Base-by-base conservation (phyloP, 371 early-diverging fungal species). In the Mortierella sp. region DNA sequence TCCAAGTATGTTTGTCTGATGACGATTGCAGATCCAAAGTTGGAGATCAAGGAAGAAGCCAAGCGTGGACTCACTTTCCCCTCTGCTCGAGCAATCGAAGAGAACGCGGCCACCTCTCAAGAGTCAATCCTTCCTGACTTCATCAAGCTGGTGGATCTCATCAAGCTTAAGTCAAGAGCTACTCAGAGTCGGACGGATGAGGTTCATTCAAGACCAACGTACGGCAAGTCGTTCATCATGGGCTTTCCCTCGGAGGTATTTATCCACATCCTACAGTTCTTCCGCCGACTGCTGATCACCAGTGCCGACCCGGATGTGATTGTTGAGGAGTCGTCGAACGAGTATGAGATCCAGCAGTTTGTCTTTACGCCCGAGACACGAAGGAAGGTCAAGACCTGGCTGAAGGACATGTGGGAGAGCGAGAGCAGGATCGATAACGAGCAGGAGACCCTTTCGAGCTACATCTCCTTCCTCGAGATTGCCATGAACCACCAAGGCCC, bases 41-140 rank as follows among this genome's bases (percentile, higher is more conserved):
- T 93, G 5, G 96, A 96, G 78, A 92, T 96, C 29, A 84, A 89
- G 39, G 95, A 95, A 75, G 93, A 94, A 76, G 92, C 96, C 3
- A 77, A 88, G 47, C 74, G 87, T 19, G 93, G 93, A 0, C 74
- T 91, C 9, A 64, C 79, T 4, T 85, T 82, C 48, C 86, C 86
- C 2, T 70, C 70, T 40, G 61, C 73, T 8, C 66, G 68, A 11
- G 45, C 66, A 13, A 64, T 73, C 9, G 74, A 76, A 22, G 68
- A 73, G 39, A 65, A 71, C n/a, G 45, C 75, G 22, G 34, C 64
- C 7, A 31, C 73, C 0, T 48, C 45, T 9, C 53, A 61, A 16
- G 65, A 74, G 6, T 78, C 86, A 19, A 86, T 88, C 14, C 77
- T 91, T 2, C 91, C 93, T 4, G 72, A 77, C 4, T 90, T 92